Evolutionary conservation across 257 asterid genomes (phyloP).

Genomic region (Nicotiana attenuata): DNA sequence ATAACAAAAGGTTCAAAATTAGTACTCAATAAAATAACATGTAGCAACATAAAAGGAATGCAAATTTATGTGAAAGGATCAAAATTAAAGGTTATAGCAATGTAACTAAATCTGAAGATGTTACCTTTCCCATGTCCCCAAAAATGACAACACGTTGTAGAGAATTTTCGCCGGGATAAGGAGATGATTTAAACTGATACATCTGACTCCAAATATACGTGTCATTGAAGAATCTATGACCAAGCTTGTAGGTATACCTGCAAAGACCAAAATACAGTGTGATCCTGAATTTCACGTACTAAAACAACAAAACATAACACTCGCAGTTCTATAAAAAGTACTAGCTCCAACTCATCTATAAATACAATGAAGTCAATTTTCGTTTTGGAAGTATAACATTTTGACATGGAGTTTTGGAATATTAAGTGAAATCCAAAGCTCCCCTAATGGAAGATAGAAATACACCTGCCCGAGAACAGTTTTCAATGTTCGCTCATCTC

Average conservation of each 20-base stretch:
- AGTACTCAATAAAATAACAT: not conserved
- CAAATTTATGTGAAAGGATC: not conserved
- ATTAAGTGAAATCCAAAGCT: not conserved
- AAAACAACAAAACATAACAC: not conserved
- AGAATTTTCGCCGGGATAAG: slow-evolving; percentile 91
- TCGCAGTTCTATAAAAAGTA: not conserved
- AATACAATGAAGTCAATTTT: not conserved
- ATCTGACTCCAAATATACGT: slow-evolving; percentile 56
- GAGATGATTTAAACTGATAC: slow-evolving; percentile 76
- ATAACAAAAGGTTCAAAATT: not conserved
- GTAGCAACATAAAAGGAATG: not conserved
- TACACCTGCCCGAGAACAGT: not conserved
- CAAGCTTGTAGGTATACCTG: slow-evolving; percentile 87
- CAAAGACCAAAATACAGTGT: slow-evolving; percentile 9
- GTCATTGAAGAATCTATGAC: slow-evolving; percentile 64
- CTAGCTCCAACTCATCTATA: not conserved
- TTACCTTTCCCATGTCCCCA: slow-evolving; percentile 97
- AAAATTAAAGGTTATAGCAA: not conserved
- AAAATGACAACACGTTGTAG: slow-evolving; percentile 74
- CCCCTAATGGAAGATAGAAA: not conserved
- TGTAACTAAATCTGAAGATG: not conserved
- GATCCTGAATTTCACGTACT: not conserved
- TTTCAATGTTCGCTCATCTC: not conserved
- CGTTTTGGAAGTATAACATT: not conserved
- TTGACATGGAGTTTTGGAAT: not conserved